Evolutionary conservation across 352 stramenopile genomes (phyloP).

Genomic region (Phytophthora fragariae): DNA sequence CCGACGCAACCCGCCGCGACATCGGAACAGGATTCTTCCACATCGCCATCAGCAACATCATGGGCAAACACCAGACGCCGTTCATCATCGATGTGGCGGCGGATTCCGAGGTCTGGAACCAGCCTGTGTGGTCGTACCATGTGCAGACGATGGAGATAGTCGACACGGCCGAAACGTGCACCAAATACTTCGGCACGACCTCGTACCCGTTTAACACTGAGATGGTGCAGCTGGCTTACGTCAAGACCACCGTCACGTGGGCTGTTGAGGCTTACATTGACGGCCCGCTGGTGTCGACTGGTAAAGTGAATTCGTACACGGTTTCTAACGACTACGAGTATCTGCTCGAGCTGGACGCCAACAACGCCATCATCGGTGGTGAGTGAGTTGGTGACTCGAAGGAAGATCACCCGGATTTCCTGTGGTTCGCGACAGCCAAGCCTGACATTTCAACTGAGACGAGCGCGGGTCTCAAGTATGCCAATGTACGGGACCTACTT

Average conservation of each 20-base stretch:
- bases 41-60: conserved; percentile 41
- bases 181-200: conserved; percentile 35
- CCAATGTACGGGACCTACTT: conserved; percentile 18
- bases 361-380: conserved; percentile 31
- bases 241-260: conserved; percentile 44
- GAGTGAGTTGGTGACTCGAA: conserved; percentile 33
- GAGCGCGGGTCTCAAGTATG: conserved; percentile 29
- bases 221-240: conserved; percentile 45
- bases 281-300: conserved; percentile 32
- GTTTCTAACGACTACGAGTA: conserved; percentile 33
- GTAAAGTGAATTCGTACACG: conserved; percentile 20
- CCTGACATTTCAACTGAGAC: conserved; percentile 21
- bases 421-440: conserved; percentile 27
- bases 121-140: conserved; percentile 32
- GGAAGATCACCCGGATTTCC: conserved; percentile 33
- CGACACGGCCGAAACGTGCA: conserved; percentile 20
- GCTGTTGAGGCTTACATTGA: conserved; percentile 39
- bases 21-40: conserved; percentile 39
- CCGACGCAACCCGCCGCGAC: conserved; percentile 30
- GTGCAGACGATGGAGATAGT: conserved; percentile 37
- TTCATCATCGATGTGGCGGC: conserved; percentile 42
- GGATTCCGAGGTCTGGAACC: conserved; percentile 42
- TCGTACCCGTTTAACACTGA: conserved; percentile 54
- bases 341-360: conserved; percentile 31
- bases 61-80: conserved; percentile 28